A percentile compares a stretch with the other conserved stretches of the same genome.
Conservation (phyloP, 2,329 filamentous ascomycete species). For the Chrysosphaeria jannelii region DNA sequence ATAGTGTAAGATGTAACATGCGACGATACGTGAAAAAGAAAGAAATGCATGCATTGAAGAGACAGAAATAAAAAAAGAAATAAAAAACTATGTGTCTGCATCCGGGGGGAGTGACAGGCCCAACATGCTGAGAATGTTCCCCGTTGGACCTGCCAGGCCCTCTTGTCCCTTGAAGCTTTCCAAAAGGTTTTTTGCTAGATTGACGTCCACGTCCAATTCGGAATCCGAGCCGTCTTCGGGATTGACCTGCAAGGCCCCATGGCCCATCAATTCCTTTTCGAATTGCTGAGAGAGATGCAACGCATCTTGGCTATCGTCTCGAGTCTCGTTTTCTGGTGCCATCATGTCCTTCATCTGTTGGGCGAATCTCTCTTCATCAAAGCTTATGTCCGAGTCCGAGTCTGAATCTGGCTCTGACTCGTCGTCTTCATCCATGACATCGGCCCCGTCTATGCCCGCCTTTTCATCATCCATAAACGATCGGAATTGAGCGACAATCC, state of each 20-base stretch:
- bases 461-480: constrained; percentile 65
- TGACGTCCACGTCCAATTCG: constrained; percentile 53
- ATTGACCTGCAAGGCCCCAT: constrained; percentile 32
- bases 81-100: constrained; percentile 22
- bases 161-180: constrained; percentile 81
- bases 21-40: neutral
- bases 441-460: constrained; percentile 51
- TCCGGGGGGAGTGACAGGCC: constrained; percentile 56
- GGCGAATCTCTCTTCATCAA: constrained; percentile 62
- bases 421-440: constrained; percentile 28
- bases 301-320: too few species aligned
- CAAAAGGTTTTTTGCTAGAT: constrained; percentile 66
- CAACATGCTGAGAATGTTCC: constrained; percentile 69
- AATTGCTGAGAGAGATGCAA: constrained; percentile 34
- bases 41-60: neutral
- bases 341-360: constrained; percentile 83
- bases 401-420: constrained; percentile 16
- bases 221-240: constrained; percentile 17
- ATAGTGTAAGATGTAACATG: neutral
- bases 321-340: too few species aligned
- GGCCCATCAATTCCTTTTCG: constrained; percentile 38
- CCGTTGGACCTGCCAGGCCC: constrained; percentile 57
- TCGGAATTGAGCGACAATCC: constrained; percentile 86
- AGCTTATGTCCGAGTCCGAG: constrained; percentile 29
- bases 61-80: constrained; percentile 1